Conservation (phyloP, 2,329 filamentous ascomycete species). For the Colletotrichum sp. region DNA sequence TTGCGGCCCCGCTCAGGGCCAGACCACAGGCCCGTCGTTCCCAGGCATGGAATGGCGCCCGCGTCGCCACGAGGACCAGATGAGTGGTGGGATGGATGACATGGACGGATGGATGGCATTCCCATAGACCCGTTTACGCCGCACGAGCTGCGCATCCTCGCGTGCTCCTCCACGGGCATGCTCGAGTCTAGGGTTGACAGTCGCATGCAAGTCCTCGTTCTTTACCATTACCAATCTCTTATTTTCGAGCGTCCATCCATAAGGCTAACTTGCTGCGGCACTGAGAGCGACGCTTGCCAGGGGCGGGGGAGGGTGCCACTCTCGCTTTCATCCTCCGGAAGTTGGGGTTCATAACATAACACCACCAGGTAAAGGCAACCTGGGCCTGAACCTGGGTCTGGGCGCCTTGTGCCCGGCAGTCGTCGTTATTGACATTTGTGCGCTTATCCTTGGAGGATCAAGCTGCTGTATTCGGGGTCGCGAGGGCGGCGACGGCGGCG, state of each 20-base stretch:
- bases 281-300: conserved; percentile 11
- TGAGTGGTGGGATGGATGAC: neutral
- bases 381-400: neutral
- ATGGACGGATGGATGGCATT: neutral
- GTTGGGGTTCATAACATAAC: conserved; percentile 11
- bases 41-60: neutral
- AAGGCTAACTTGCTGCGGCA: conserved; percentile 20
- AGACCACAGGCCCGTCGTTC: conserved; percentile 1
- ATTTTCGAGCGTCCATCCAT: neutral
- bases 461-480: neutral
- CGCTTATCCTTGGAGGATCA: neutral
- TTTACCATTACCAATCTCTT: conserved; percentile 11
- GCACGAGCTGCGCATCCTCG: neutral
- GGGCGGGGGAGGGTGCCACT: neutral
- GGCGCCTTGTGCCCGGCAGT: conserved; percentile 13
- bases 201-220: neutral
- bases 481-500: neutral
- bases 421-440: conserved; percentile 13
- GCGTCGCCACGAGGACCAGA: neutral
- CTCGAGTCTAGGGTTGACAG: neutral
- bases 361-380: conserved; percentile 12
- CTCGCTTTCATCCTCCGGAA: conserved; percentile 10
- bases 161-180: neutral
- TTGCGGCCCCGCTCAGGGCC: neutral
- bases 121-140: conserved; percentile 10